phyloP scores from a whole-genome alignment of 1,284 basidiomycete genomes.

The Sphaerobolus stellatus region DNA sequence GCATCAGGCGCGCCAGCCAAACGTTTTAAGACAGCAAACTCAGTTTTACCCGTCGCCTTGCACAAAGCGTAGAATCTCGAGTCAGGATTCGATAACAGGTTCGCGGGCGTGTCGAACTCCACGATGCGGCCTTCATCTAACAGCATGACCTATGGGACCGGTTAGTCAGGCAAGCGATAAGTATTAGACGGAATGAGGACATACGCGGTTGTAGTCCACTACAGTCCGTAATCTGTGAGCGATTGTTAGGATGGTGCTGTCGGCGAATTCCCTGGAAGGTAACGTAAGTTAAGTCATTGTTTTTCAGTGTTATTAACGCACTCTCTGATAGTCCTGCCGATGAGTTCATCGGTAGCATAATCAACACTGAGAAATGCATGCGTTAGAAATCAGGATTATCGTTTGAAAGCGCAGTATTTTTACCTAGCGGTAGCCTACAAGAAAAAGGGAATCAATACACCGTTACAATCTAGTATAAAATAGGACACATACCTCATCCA shows the following conservation, averaged over 20 bases:
- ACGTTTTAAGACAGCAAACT: slow-evolving; percentile 72
- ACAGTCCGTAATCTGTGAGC: slow-evolving; percentile 69
- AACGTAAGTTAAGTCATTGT: slow-evolving; percentile 13
- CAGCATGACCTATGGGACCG: slow-evolving; percentile 65
- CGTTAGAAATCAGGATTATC: slow-evolving; percentile 13
- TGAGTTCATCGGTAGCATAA: slow-evolving; percentile 76
- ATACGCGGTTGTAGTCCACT: slow-evolving; percentile 56
- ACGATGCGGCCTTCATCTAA: slow-evolving; percentile 84
- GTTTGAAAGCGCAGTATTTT: slow-evolving; percentile 16
- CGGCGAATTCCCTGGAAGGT: slow-evolving; percentile 48
- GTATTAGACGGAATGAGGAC: slow-evolving; percentile 16
- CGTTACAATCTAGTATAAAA: background rate
- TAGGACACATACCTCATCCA: slow-evolving; percentile 57
- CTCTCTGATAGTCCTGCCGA: slow-evolving; percentile 73
- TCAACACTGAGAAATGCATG: slow-evolving; percentile 49
- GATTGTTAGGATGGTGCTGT: slow-evolving; percentile 58
- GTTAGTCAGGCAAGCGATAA: slow-evolving; percentile 5
- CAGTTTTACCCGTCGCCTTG: slow-evolving; percentile 77
- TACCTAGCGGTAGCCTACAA: slow-evolving; percentile 65
- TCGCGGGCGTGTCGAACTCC: slow-evolving; percentile 78
- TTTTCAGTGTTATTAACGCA: slow-evolving; percentile 33
- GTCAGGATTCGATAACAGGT: slow-evolving; percentile 60
- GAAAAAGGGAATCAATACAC: slow-evolving; percentile 4
- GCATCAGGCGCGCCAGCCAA: slow-evolving; percentile 51
- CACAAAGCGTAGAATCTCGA: slow-evolving; percentile 79